phyloP scores from a whole-genome alignment of 73 alveolate genomes.

The Paramecium octaurelia region DNA sequence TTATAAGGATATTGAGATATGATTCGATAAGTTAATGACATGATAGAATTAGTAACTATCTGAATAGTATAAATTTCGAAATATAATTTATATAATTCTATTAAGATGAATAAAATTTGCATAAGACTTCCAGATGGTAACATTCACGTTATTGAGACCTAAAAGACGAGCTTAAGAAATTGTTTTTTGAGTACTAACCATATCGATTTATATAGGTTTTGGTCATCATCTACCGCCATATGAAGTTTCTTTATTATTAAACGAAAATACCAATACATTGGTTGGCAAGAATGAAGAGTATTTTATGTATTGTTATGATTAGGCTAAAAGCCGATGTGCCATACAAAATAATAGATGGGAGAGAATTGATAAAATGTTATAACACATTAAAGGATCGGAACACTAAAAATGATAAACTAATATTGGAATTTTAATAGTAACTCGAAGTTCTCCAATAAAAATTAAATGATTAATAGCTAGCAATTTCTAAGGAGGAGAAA shows the following conservation, averaged over 20 bases:
- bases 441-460: background rate
- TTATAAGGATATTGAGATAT: background rate
- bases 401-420: background rate
- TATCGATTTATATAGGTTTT: background rate
- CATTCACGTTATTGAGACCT: background rate
- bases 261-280: background rate
- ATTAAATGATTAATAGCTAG: too few relatives aligned
- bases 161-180: background rate
- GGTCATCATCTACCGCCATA: background rate
- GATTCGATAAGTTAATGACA: background rate
- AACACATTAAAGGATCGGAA: background rate
- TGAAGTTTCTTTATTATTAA: background rate
- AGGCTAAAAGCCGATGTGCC: background rate
- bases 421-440: background rate
- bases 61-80: too few relatives aligned
- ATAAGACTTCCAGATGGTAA: background rate
- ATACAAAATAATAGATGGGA: background rate
- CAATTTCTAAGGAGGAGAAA: background rate
- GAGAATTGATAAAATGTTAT: background rate
- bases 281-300: background rate
- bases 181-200: background rate
- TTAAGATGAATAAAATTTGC: background rate
- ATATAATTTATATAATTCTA: background rate
- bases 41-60: too few relatives aligned
- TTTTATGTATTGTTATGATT: background rate